These are phyloP conservation scores for Phialemoniopsis sp. DNA, from an alignment of 2,329 filamentous ascomycete species.

Conservation along the genomic window DNA sequence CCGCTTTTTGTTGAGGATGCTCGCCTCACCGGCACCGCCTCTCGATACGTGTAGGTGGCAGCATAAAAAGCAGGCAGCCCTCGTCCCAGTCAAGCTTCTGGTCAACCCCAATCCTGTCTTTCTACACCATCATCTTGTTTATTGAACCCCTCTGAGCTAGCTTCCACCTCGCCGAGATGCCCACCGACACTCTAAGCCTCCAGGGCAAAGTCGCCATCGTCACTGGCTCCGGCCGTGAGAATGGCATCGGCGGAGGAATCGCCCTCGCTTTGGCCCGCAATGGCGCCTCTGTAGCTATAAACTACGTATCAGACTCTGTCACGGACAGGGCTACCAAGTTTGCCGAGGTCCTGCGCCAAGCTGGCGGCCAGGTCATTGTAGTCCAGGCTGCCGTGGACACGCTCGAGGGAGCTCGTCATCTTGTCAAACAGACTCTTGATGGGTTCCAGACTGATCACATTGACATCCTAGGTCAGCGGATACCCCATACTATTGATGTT, in stretches of 20 bases:
- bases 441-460: conserved; percentile 27
- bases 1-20: too few species aligned
- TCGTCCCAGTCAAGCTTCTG: too few species aligned
- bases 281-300: conserved; percentile 32
- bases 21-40: too few species aligned
- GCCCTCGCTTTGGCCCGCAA: conserved; percentile 32
- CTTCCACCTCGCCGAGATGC: too few species aligned
- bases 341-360: conserved; percentile 17
- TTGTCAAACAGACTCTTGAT: conserved; percentile 28
- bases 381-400: conserved; percentile 27
- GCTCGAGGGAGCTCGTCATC: conserved; percentile 19
- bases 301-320: conserved; percentile 31
- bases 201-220: conserved; percentile 36
- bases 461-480: conserved; percentile 30
- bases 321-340: conserved; percentile 22
- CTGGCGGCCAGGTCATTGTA: conserved; percentile 22
- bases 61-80: too few species aligned
- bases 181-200: conserved; percentile 12
- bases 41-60: too few species aligned
- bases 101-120: too few species aligned
- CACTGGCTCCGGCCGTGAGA: conserved; percentile 38
- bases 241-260: conserved; percentile 38
- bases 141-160: too few species aligned
- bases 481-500: too few species aligned
- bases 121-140: too few species aligned